These are phyloP conservation scores for Parasitella parasitica DNA, from an alignment of 371 early-diverging fungal species.

Conservation along the genomic window DNA sequence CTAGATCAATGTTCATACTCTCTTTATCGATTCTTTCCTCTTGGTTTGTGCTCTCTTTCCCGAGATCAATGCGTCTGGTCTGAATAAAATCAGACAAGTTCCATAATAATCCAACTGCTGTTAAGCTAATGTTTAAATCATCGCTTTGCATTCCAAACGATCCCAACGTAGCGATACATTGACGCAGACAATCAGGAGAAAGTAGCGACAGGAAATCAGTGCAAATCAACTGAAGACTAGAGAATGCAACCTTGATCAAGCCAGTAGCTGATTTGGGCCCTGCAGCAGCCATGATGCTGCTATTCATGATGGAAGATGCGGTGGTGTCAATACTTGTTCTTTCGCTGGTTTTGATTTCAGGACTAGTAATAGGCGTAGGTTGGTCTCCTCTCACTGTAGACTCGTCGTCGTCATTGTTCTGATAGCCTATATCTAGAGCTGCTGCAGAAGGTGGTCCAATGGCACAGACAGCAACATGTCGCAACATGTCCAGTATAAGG, in stretches of 20 bases:
- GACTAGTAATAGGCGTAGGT: slow-evolving; percentile 13
- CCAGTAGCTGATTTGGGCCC: slow-evolving; percentile 31
- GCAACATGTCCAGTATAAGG: slow-evolving; percentile 87
- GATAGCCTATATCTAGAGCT: slow-evolving; percentile 10
- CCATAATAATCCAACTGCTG: slow-evolving; percentile 93
- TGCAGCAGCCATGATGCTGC: slow-evolving; percentile 17
- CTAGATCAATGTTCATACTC: slow-evolving; percentile 34
- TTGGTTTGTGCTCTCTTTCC: slow-evolving; percentile 5
- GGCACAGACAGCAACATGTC: slow-evolving; percentile 50
- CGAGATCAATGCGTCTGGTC: slow-evolving; percentile 61
- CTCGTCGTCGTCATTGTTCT: not conserved
- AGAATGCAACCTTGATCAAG: slow-evolving; percentile 86
- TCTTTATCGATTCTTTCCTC: slow-evolving; percentile 34
- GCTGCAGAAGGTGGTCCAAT: slow-evolving; percentile 20
- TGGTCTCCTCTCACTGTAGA: slow-evolving; percentile 16
- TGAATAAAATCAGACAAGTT: slow-evolving; percentile 82
- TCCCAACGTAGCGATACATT: slow-evolving; percentile 82
- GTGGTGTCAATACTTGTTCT: slow-evolving; percentile 40
- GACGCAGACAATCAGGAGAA: slow-evolving; percentile 71
- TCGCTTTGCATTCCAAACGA: slow-evolving; percentile 83
- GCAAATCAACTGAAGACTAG: slow-evolving; percentile 94
- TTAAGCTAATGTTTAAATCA: slow-evolving; percentile 94
- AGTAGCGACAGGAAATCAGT: slow-evolving; percentile 89
- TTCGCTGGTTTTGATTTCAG: slow-evolving; percentile 7
- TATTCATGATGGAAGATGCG: slow-evolving; percentile 23